These are phyloP conservation scores for Cladosporium austrohemisphaericum DNA, from an alignment of 2,329 filamentous ascomycete species.

Conservation along the genomic window DNA sequence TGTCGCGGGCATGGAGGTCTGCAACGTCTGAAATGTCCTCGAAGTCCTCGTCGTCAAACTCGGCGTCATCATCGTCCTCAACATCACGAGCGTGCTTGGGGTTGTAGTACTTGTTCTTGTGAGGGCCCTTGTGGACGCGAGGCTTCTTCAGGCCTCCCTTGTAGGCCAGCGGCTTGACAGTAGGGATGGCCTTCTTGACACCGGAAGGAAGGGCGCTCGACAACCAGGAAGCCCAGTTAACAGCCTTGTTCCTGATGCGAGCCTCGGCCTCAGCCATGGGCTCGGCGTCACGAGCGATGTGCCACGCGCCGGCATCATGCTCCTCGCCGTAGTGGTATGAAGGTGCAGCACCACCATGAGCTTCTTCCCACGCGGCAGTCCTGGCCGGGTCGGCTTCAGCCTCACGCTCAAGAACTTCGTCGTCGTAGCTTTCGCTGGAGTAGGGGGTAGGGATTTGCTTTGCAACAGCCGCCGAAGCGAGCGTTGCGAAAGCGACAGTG, in stretches of 20 bases:
- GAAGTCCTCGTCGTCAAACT: background rate
- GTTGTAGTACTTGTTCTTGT: background rate
- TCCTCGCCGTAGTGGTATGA: conserved; percentile 15
- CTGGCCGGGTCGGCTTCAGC: conserved; percentile 15
- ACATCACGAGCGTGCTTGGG: conserved; percentile 1
- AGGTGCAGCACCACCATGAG: conserved; percentile 16
- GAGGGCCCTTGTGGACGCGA: background rate
- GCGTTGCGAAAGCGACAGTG: conserved; percentile 7
- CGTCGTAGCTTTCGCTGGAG: conserved; percentile 1
- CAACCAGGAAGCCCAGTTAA: background rate
- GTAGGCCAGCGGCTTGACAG: background rate
- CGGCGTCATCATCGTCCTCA: conserved; percentile 1
- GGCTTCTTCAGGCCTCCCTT: background rate
- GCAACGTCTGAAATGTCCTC: too few species aligned
- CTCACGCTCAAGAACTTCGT: background rate
- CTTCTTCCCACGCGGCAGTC: conserved; percentile 12
- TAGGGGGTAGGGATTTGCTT: conserved; percentile 14
- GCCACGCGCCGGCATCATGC: conserved; percentile 12
- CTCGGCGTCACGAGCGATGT: conserved; percentile 5
- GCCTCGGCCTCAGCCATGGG: background rate
- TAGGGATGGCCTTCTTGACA: background rate
- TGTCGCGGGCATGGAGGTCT: too few species aligned
- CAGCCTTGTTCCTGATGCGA: background rate
- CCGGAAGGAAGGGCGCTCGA: background rate
- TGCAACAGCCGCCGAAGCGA: conserved; percentile 14